phyloP scores from a whole-genome alignment of 768 basidiomycete genomes.

The Psilocybe sp. region DNA sequence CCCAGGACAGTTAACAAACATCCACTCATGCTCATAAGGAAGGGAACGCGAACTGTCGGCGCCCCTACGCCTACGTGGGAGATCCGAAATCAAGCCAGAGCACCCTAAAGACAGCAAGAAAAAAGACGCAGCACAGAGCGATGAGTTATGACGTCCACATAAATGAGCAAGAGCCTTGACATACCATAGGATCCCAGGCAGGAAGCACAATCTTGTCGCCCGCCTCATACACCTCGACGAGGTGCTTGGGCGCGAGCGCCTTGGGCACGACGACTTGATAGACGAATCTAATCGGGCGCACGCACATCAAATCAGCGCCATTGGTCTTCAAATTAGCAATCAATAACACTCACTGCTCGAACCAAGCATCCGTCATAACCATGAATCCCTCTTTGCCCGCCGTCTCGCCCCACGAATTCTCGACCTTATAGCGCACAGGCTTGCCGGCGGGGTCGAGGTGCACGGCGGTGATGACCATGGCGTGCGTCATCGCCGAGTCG shows the following conservation, averaged over 20 bases:
- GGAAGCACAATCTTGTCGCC: constrained; percentile 68
- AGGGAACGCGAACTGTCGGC: background rate
- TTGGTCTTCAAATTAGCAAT: background rate
- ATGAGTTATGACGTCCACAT: background rate
- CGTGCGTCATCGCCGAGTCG: constrained; percentile 93
- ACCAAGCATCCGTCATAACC: constrained; percentile 92
- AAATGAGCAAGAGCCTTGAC: constrained; percentile 16
- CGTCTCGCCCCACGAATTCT: constrained; percentile 89
- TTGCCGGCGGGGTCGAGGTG: constrained; percentile 75
- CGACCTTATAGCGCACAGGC: constrained; percentile 91
- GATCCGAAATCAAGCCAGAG: constrained; percentile 11
- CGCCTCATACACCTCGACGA: constrained; percentile 75
- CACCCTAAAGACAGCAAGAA: constrained; percentile 10
- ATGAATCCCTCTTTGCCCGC: constrained; percentile 84
- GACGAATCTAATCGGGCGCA: constrained; percentile 56
- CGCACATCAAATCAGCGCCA: background rate
- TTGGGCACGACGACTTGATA: constrained; percentile 93
- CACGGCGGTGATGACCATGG: constrained; percentile 92
- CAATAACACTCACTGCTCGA: constrained; percentile 65
- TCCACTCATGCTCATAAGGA: background rate
- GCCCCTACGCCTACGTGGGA: background rate
- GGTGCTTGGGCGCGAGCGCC: constrained; percentile 73
- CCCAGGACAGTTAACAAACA: constrained; percentile 1
- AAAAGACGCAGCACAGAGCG: background rate
- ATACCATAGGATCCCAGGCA: constrained; percentile 90